Percentiles rank a stretch among this genome's conserved stretches.
phyloP scores from a whole-genome alignment of 768 basidiomycete species.

The Amanita fuliginea region DNA sequence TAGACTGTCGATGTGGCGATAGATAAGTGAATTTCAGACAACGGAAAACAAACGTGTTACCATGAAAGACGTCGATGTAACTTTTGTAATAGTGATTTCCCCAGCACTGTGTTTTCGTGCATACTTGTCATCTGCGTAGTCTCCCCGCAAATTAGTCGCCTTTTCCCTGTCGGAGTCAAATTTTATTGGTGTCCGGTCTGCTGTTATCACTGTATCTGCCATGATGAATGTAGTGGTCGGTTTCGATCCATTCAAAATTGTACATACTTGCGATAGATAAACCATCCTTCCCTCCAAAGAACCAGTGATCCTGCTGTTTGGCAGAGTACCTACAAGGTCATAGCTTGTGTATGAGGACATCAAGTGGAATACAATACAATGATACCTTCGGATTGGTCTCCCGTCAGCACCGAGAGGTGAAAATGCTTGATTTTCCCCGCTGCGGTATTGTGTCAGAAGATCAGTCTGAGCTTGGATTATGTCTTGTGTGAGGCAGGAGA shows the following conservation, averaged over 20 bases:
- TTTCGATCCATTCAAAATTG: background rate
- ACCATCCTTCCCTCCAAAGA: conserved; percentile 43
- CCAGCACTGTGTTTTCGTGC: conserved; percentile 1
- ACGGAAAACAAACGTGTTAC: background rate
- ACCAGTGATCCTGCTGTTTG: conserved; percentile 49
- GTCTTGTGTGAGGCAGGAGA: conserved; percentile 49
- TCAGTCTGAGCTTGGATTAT: conserved; percentile 41
- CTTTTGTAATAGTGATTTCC: background rate
- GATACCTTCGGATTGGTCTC: conserved; percentile 48
- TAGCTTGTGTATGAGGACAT: background rate
- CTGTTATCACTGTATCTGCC: background rate
- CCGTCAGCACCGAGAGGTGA: conserved; percentile 49
- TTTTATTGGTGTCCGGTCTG: background rate
- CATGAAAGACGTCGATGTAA: background rate
- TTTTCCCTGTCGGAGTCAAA: background rate
- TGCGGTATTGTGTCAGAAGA: conserved; percentile 32
- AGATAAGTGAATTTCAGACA: background rate
- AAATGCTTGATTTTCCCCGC: conserved; percentile 34
- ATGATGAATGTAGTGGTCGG: background rate
- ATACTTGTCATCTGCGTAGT: background rate
- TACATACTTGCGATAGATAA: conserved; percentile 42
- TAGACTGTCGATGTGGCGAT: background rate
- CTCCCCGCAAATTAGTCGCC: background rate
- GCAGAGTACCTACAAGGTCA: conserved; percentile 36
- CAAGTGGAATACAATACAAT: conserved; percentile 11